Evolutionary conservation across 495 filamentous ascomycete species (phyloP).

Genomic region (Tuber indicum): DNA sequence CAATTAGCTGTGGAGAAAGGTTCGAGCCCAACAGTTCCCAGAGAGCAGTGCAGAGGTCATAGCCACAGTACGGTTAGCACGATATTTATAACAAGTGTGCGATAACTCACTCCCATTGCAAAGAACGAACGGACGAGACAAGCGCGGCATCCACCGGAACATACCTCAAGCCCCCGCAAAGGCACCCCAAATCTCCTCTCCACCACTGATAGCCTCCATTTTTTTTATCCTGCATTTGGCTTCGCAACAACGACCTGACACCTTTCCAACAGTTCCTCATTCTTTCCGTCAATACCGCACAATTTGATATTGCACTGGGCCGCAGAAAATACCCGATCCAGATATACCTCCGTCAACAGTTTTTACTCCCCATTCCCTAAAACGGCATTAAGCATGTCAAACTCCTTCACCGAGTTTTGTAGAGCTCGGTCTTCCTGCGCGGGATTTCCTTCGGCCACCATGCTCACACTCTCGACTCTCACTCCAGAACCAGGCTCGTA

Average conservation of each 20-base stretch:
- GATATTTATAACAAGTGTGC: neutral
- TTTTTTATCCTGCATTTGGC: conserved; percentile 16
- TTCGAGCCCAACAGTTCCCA: neutral
- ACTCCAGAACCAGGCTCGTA: conserved; percentile 7
- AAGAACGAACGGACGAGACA: neutral
- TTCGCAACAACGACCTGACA: conserved; percentile 31
- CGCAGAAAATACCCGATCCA: conserved; percentile 28
- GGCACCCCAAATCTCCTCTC: conserved; percentile 27
- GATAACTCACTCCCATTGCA: neutral
- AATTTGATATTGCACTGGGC: conserved; percentile 18
- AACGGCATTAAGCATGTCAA: conserved; percentile 21
- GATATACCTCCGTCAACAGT: conserved; percentile 9
- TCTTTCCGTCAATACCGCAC: neutral
- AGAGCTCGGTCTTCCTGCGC: conserved; percentile 21
- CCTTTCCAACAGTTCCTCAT: conserved; percentile 13
- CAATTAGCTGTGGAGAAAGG: neutral
- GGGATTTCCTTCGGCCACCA: conserved; percentile 13
- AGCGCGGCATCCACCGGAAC: neutral
- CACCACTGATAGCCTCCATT: conserved; percentile 12
- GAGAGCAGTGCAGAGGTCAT: neutral
- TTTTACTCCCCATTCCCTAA: conserved; percentile 16
- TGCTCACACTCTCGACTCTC: conserved; percentile 22
- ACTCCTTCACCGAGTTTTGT: conserved; percentile 26
- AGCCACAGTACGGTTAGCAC: neutral
- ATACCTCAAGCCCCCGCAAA: conserved; percentile 23